These are phyloP conservation scores for Crepidotus variabilis DNA, from an alignment of 768 basidiomycete species.

Conservation along the genomic window DNA sequence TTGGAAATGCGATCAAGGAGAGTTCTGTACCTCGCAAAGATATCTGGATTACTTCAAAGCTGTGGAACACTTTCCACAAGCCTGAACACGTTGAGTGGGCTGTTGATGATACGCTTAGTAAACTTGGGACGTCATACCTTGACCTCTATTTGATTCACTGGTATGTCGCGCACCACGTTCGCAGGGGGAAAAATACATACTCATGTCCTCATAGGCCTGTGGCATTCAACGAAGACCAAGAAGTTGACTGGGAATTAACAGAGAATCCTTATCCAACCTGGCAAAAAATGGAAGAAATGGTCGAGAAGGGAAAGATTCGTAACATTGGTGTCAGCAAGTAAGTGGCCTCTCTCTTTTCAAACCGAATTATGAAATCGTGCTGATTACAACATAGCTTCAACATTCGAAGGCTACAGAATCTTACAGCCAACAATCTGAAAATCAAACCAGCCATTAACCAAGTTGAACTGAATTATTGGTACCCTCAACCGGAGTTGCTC, in stretches of 20 bases:
- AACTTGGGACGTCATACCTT: constrained; percentile 65
- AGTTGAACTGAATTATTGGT: constrained; percentile 74
- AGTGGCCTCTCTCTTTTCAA: constrained; percentile 4
- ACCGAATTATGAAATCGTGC: constrained; percentile 18
- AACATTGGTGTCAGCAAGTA: constrained; percentile 87
- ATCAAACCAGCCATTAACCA: constrained; percentile 71
- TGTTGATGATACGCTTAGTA: constrained; percentile 61
- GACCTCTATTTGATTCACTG: constrained; percentile 84
- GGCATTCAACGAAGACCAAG: constrained; percentile 54
- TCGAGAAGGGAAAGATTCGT: constrained; percentile 69
- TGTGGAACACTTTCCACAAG: constrained; percentile 77
- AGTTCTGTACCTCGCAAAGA: constrained; percentile 60
- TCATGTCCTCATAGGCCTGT: constrained; percentile 44
- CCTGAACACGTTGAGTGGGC: constrained; percentile 68
- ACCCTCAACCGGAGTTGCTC: constrained; percentile 75
- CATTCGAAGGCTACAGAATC: constrained; percentile 46
- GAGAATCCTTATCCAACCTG: constrained; percentile 75
- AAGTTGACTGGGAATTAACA: constrained; percentile 54
- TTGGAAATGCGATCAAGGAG: constrained; percentile 56
- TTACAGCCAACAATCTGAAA: constrained; percentile 58
- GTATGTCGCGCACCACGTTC: constrained; percentile 28
- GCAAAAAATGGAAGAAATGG: constrained; percentile 76
- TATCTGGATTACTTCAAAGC: constrained; percentile 69
- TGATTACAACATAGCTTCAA: constrained; percentile 15
- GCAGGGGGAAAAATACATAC: background rate